A percentile compares a stretch with the other conserved stretches of the same genome.
These are phyloP conservation scores for Paracorniculantispora psalliotae DNA, from an alignment of 2,329 filamentous ascomycete species.

Conservation along the genomic window DNA sequence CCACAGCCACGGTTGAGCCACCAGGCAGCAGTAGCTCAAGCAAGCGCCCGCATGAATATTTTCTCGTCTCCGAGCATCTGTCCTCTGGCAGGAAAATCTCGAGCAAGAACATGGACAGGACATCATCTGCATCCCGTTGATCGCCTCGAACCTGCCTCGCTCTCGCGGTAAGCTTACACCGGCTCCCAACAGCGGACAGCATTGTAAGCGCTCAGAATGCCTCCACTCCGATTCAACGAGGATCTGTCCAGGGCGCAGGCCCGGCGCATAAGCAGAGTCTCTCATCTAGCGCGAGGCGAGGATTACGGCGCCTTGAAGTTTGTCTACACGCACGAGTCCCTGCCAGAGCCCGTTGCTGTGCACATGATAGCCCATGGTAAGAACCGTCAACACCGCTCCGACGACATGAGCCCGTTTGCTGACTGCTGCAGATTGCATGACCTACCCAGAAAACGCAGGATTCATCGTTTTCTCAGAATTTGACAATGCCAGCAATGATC, in stretches of 20 bases:
- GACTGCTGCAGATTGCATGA: background rate
- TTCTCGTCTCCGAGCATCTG: background rate
- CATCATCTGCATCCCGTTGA: background rate
- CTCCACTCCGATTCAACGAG: background rate
- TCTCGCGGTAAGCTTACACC: background rate
- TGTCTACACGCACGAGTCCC: background rate
- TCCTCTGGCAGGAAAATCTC: background rate
- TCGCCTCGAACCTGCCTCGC: no score
- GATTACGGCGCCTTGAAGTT: background rate
- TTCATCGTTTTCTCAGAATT: slow-evolving; percentile 8
- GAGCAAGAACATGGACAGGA: background rate
- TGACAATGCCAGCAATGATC: background rate
- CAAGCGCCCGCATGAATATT: background rate
- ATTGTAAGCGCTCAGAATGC: background rate
- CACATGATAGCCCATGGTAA: slow-evolving; percentile 11
- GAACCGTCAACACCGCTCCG: background rate
- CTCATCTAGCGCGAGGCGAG: background rate
- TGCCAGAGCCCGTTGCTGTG: background rate
- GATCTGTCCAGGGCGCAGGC: background rate
- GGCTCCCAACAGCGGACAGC: background rate
- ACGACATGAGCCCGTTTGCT: background rate
- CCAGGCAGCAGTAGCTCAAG: background rate
- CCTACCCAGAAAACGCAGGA: background rate
- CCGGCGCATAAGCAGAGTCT: background rate
- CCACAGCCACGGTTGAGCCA: no score